Conservation (phyloP, 1,284 basidiomycete genomes). For the Tilletiopsis washingtonensis region DNA sequence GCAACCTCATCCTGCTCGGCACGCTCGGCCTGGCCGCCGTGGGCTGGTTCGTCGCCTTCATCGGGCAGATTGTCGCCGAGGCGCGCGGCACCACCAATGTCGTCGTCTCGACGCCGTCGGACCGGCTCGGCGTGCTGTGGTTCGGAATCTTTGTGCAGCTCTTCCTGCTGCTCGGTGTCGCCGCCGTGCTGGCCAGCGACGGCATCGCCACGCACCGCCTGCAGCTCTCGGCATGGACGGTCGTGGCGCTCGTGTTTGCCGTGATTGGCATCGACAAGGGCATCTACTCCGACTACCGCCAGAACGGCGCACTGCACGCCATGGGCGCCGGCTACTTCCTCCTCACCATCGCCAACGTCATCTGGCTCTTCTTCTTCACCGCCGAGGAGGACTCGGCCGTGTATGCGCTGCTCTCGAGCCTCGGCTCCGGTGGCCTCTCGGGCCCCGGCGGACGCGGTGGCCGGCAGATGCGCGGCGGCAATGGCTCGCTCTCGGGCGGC, state of each 20-base stretch:
- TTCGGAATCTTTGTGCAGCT: slow-evolving; percentile 82
- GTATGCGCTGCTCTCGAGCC: slow-evolving; percentile 71
- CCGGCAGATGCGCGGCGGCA: slow-evolving; percentile 4
- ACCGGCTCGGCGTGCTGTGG: slow-evolving; percentile 66
- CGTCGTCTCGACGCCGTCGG: not conserved
- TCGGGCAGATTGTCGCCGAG: slow-evolving; percentile 54
- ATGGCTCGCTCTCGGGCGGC: slow-evolving; percentile 6
- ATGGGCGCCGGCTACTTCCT: slow-evolving; percentile 91
- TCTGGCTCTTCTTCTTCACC: slow-evolving; percentile 94
- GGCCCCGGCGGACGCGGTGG: slow-evolving; percentile 59
- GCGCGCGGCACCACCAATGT: slow-evolving; percentile 15
- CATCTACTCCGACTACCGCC: slow-evolving; percentile 26
- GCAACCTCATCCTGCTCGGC: slow-evolving; percentile 80
- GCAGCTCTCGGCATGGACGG: slow-evolving; percentile 78
- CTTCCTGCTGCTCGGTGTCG: slow-evolving; percentile 68
- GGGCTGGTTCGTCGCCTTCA: slow-evolving; percentile 88
- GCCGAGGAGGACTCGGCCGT: slow-evolving; percentile 84
- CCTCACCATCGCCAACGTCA: slow-evolving; percentile 69
- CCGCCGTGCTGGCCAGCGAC: slow-evolving; percentile 74
- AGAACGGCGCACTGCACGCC: slow-evolving; percentile 52
- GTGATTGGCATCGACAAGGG: slow-evolving; percentile 63
- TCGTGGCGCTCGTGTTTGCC: slow-evolving; percentile 77
- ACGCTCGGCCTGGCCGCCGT: slow-evolving; percentile 74
- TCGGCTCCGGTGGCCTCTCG: slow-evolving; percentile 77
- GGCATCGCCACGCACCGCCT: slow-evolving; percentile 71